Conservation (phyloP, 2,329 filamentous ascomycete genomes). For the Davidsoniella eucalypti region DNA sequence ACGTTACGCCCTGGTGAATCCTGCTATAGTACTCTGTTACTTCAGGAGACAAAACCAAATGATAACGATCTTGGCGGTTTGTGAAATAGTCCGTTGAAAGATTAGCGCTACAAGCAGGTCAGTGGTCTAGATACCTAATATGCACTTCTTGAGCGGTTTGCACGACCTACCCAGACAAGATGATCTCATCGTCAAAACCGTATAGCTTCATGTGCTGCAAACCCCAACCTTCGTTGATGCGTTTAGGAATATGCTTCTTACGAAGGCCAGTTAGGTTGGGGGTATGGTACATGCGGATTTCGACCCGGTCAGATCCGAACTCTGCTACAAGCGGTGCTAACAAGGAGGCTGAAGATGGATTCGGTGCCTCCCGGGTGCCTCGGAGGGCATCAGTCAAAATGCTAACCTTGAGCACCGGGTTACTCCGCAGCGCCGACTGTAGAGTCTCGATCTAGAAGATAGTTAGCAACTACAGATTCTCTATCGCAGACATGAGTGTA, state of each 20-base stretch:
- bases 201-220: conserved; percentile 99
- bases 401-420: conserved; percentile 63
- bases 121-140: conserved; percentile 12
- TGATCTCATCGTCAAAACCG: conserved; percentile 85
- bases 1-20: conserved; percentile 62
- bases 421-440: conserved; percentile 54
- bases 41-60: conserved; percentile 65
- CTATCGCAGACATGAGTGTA: neutral
- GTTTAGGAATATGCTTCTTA: conserved; percentile 68
- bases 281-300: conserved; percentile 95
- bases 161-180: conserved; percentile 60
- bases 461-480: neutral
- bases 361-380: conserved; percentile 77
- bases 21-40: conserved; percentile 69
- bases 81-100: conserved; percentile 90
- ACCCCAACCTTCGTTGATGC: conserved; percentile 97
- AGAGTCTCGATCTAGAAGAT: conserved; percentile 51
- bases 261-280: conserved; percentile 79
- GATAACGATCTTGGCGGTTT: conserved; percentile 86
- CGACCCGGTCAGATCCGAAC: conserved; percentile 70
- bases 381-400: conserved; percentile 83
- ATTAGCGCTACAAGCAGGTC: conserved; percentile 43
- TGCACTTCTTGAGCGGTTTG: neutral
- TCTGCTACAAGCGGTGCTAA: conserved; percentile 69
- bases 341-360: conserved; percentile 74